A percentile compares a stretch with the other conserved stretches of the same genome.
Evolutionary conservation across 2,329 filamentous ascomycete genomes (phyloP).

Genomic region (Fusarium brevicatenulatum): DNA sequence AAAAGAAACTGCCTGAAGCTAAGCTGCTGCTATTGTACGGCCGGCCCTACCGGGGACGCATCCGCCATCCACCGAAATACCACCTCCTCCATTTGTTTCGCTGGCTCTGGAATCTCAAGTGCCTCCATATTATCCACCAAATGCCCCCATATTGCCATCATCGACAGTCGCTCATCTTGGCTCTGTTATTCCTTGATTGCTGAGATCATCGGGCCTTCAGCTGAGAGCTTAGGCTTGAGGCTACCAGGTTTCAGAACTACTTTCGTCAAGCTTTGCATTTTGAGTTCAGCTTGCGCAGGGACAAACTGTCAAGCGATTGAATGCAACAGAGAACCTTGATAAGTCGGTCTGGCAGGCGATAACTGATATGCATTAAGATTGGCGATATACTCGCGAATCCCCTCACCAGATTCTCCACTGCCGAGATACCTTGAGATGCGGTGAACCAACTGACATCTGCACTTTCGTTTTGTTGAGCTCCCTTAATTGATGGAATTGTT

Average conservation of each 20-base stretch:
- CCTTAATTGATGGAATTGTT: not conserved
- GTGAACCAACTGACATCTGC: not conserved
- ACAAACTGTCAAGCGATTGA: not conserved
- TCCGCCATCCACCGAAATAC: constrained; percentile 25
- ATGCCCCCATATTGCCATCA: constrained; percentile 21
- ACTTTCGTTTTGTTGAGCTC: not conserved
- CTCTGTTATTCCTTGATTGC: not conserved
- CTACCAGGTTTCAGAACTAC: not conserved
- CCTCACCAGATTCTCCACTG: not conserved
- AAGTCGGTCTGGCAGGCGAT: not conserved
- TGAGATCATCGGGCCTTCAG: not conserved
- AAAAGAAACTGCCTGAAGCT: constrained; percentile 25
- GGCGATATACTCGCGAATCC: constrained; percentile 1
- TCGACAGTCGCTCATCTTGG: not conserved
- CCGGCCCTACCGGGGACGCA: constrained; percentile 27
- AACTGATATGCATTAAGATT: constrained; percentile 5
- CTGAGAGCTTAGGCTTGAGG: not conserved
- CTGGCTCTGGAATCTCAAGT: constrained; percentile 17
- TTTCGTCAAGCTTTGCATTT: constrained; percentile 6
- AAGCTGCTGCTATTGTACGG: not conserved
- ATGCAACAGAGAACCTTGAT: not conserved
- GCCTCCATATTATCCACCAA: constrained; percentile 25
- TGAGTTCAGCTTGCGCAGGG: constrained; percentile 30
- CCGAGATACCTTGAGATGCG: not conserved
- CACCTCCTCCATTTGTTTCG: constrained; percentile 28